Conservation (phyloP, 257 asterid genomes). For the Lithospermum erythrorhizon region DNA sequence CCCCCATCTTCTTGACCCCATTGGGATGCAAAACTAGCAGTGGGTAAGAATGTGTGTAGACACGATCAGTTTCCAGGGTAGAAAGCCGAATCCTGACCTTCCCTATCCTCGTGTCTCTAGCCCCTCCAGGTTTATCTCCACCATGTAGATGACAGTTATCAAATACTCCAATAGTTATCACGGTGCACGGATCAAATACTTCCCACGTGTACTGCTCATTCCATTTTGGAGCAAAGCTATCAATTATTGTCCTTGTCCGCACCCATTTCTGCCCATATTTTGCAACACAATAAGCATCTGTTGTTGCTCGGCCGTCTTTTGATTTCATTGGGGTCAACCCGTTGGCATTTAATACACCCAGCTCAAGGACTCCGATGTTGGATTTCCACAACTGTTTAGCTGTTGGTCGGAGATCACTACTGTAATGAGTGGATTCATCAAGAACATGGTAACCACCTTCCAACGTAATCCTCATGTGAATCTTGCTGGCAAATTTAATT, state of each 20-base stretch:
- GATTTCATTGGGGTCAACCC: slow-evolving; percentile 41
- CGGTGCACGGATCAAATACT: slow-evolving; percentile 43
- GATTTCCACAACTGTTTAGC: slow-evolving; percentile 41
- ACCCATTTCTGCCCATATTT: slow-evolving; percentile 49
- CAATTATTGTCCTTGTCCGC: slow-evolving; percentile 36
- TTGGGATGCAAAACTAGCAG: slow-evolving; percentile 35
- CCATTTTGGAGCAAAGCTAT: slow-evolving; percentile 41
- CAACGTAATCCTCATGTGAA: slow-evolving; percentile 37
- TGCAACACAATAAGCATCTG: slow-evolving; percentile 47
- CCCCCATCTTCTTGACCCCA: slow-evolving; percentile 49
- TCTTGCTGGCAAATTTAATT: slow-evolving; percentile 34
- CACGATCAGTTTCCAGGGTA: slow-evolving; percentile 40
- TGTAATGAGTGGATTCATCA: slow-evolving; percentile 43
- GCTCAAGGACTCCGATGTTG: slow-evolving; percentile 37
- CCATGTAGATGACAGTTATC: slow-evolving; percentile 43
- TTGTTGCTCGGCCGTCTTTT: slow-evolving; percentile 32
- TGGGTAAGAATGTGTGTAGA: slow-evolving; percentile 40
- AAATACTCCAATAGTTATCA: slow-evolving; percentile 39
- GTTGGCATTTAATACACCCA: slow-evolving; percentile 33
- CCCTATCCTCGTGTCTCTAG: slow-evolving; percentile 33
- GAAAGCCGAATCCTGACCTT: slow-evolving; percentile 46
- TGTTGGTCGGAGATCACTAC: slow-evolving; percentile 45
- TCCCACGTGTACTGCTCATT: slow-evolving; percentile 50
- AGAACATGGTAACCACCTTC: slow-evolving; percentile 49
- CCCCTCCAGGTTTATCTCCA: slow-evolving; percentile 33